Percentiles rank a stretch among this genome's conserved stretches.
Conservation (phyloP, 306 rosid species). For the Pterocarpus macrocarpus region DNA sequence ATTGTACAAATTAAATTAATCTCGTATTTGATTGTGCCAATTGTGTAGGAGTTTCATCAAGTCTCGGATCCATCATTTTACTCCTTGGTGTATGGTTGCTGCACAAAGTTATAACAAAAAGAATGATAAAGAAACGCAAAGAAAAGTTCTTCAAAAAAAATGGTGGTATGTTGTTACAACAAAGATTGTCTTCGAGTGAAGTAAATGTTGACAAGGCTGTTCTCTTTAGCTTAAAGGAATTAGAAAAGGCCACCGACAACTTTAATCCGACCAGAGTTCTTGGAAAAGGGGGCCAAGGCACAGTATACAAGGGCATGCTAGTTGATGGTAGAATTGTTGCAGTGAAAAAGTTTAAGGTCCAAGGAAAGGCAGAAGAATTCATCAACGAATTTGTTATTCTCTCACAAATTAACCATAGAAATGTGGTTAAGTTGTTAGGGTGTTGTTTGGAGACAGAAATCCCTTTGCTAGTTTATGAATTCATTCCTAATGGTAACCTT, state of each 20-base stretch:
- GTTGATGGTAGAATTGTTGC: constrained; percentile 47
- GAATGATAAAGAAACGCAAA: neutral
- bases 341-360: constrained; percentile 35
- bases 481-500: constrained; percentile 45
- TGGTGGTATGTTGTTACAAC: no score
- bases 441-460: constrained; percentile 45
- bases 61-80: constrained; percentile 26
- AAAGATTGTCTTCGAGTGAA: neutral
- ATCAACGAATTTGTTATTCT: constrained; percentile 46
- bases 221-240: constrained; percentile 42
- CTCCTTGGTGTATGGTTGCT: constrained; percentile 18
- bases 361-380: constrained; percentile 43
- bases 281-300: constrained; percentile 61
- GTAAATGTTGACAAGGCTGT: constrained; percentile 1
- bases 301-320: constrained; percentile 52
- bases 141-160: no score
- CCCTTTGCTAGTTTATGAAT: constrained; percentile 45
- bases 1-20: neutral
- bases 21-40: neutral
- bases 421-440: constrained; percentile 50
- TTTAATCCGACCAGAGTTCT: constrained; percentile 48
- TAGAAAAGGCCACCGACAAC: constrained; percentile 50
- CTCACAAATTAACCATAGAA: constrained; percentile 49
- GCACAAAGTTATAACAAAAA: constrained; percentile 19
- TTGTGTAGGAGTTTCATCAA: constrained; percentile 30